phyloP scores from a whole-genome alignment of 495 filamentous ascomycete species.

The Podospora pseudopauciseta region DNA sequence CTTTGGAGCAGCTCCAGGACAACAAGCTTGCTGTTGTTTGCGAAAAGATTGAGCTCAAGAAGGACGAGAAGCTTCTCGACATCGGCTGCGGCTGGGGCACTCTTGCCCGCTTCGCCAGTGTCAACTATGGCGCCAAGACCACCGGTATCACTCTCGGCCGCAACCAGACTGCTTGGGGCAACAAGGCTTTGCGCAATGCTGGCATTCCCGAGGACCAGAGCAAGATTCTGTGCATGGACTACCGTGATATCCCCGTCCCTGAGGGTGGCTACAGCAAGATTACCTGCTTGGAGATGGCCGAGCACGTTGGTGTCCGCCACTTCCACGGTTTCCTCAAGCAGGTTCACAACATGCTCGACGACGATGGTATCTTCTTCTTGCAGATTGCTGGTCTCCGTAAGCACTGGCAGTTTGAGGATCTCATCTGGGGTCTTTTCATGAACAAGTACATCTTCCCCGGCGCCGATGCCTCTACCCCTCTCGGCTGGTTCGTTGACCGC shows the following conservation, averaged over 20 bases:
- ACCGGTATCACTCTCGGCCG: slow-evolving; percentile 79
- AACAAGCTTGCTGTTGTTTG: slow-evolving; percentile 85
- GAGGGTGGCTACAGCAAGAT: slow-evolving; percentile 76
- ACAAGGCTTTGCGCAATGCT: slow-evolving; percentile 64
- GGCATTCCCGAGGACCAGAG: slow-evolving; percentile 68
- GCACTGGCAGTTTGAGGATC: slow-evolving; percentile 84
- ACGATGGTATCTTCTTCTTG: slow-evolving; percentile 79
- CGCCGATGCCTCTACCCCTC: slow-evolving; percentile 78
- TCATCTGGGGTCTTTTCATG: slow-evolving; percentile 86
- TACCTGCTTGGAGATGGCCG: slow-evolving; percentile 84
- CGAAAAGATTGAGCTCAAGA: slow-evolving; percentile 73
- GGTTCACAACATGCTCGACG: slow-evolving; percentile 79
- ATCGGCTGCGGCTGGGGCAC: slow-evolving; percentile 90
- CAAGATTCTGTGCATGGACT: slow-evolving; percentile 76
- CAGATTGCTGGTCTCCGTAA: slow-evolving; percentile 81
- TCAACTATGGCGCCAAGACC: slow-evolving; percentile 71
- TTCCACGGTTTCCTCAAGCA: slow-evolving; percentile 66
- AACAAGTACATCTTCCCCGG: slow-evolving; percentile 92
- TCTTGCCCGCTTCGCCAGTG: slow-evolving; percentile 71
- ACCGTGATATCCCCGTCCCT: slow-evolving; percentile 73
- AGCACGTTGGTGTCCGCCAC: slow-evolving; percentile 81
- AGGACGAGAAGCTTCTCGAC: slow-evolving; percentile 70
- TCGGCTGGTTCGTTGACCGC: slow-evolving; percentile 64
- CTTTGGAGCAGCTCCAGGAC: slow-evolving; percentile 80
- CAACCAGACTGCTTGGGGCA: slow-evolving; percentile 84